Conservation (phyloP, 192 early-diverging fungal species). For the Umbelopsis sp. region DNA sequence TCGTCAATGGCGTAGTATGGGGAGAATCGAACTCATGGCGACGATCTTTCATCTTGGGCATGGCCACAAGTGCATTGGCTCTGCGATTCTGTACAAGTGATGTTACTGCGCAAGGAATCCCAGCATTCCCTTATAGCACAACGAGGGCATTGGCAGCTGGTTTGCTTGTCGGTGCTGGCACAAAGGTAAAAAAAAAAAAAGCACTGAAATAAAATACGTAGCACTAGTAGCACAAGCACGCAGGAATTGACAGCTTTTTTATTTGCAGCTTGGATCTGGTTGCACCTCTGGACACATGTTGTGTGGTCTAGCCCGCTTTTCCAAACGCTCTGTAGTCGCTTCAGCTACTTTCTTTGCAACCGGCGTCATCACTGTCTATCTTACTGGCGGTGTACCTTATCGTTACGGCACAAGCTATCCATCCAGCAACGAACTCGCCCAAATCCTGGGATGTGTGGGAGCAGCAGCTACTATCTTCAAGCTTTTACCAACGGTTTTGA, state of each 20-base stretch:
- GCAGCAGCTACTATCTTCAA: background rate
- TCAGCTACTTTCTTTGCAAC: background rate
- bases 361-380: background rate
- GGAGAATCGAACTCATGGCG: background rate
- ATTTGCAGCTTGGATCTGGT: slow-evolving; percentile 2
- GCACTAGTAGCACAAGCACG: background rate
- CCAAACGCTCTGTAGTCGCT: slow-evolving; percentile 4
- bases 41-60: background rate
- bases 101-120: background rate
- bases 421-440: background rate
- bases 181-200: slow-evolving; percentile 8
- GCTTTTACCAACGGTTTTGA: background rate
- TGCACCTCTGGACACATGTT: slow-evolving; percentile 20
- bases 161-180: slow-evolving; percentile 7
- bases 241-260: background rate
- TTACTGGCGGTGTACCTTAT: background rate
- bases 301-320: slow-evolving; percentile 5
- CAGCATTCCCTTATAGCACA: slow-evolving; percentile 2
- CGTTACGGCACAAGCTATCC: background rate
- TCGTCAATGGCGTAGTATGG: background rate
- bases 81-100: background rate
- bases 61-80: background rate
- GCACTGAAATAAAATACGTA: no score
- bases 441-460: background rate
- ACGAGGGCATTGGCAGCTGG: background rate